phyloP scores from a whole-genome alignment of 1,139 yeast species.

The Blastobotrys raffinosifermentans region DNA sequence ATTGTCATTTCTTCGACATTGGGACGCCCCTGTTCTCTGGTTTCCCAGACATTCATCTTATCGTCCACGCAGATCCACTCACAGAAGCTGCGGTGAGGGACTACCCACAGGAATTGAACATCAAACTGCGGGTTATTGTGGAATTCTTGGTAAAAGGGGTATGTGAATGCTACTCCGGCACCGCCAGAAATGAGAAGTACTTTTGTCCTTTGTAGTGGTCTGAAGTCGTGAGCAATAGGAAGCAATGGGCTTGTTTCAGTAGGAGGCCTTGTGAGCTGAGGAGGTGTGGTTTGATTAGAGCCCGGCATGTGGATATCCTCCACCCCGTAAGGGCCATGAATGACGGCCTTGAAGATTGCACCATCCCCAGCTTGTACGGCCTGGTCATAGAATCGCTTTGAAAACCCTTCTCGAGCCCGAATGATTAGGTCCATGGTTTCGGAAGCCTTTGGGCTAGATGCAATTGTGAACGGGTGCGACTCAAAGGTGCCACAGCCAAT shows the following conservation, averaged over 20 bases:
- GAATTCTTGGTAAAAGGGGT: conserved; percentile 24
- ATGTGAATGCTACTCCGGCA: conserved; percentile 29
- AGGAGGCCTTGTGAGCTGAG: neutral
- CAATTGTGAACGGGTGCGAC: conserved; percentile 17
- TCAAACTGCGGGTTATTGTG: conserved; percentile 9
- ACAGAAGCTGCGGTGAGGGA: conserved; percentile 15
- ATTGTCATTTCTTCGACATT: neutral
- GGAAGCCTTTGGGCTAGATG: conserved; percentile 19
- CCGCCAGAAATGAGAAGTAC: conserved; percentile 27
- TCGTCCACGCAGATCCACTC: conserved; percentile 10
- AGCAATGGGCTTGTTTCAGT: neutral
- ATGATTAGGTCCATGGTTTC: conserved; percentile 12
- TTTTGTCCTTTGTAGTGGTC: conserved; percentile 6
- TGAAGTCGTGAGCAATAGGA: neutral
- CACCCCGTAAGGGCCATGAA: conserved; percentile 29
- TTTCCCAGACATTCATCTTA: conserved; percentile 11
- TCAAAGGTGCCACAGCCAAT: conserved; percentile 19
- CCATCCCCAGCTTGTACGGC: conserved; percentile 2
- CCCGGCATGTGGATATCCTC: conserved; percentile 14
- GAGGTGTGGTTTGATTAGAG: neutral
- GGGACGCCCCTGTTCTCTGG: conserved; percentile 6
- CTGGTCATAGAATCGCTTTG: conserved; percentile 16
- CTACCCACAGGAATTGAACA: conserved; percentile 24
- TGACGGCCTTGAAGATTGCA: conserved; percentile 13
- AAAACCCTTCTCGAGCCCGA: conserved; percentile 22